Percentiles rank a stretch among this genome's conserved stretches.
These are phyloP conservation scores for Mycena haematopus DNA, from an alignment of 768 basidiomycete species.

Conservation along the genomic window DNA sequence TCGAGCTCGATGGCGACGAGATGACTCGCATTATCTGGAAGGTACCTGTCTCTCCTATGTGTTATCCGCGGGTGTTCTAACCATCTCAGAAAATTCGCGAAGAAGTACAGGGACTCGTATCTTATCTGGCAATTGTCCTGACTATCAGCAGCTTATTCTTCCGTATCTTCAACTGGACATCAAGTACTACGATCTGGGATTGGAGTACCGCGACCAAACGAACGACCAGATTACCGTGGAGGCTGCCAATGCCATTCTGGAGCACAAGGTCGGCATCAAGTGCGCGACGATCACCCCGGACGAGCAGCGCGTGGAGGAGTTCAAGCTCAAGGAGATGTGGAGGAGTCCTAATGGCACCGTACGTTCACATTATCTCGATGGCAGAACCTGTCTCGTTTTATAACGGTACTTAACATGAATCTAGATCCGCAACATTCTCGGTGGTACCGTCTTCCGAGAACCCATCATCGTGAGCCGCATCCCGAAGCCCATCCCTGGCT, in stretches of 20 bases:
- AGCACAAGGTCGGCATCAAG: constrained; percentile 97
- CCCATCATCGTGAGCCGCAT: constrained; percentile 93
- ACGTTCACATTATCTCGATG: too few relatives aligned
- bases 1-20: constrained; percentile 97
- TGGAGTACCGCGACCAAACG: constrained; percentile 94
- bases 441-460: constrained; percentile 98
- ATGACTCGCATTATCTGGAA: constrained; percentile 99
- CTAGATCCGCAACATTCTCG: constrained; percentile 95
- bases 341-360: constrained; percentile 95
- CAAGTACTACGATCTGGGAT: constrained; percentile 98
- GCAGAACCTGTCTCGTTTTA: neutral
- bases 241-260: constrained; percentile 91
- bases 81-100: constrained; percentile 76
- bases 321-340: constrained; percentile 99
- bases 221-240: constrained; percentile 93
- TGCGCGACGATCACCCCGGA: constrained; percentile 99
- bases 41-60: neutral
- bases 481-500: constrained; percentile 94
- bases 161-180: constrained; percentile 95
- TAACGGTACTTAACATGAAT: neutral
- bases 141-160: constrained; percentile 77
- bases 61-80: neutral
- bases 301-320: constrained; percentile 94
- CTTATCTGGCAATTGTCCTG: constrained; percentile 1
- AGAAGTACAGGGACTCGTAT: constrained; percentile 59